Percentiles rank a stretch among this genome's conserved stretches.
Conservation (phyloP, 495 filamentous ascomycete genomes). For the Pyrenula massariospora region DNA sequence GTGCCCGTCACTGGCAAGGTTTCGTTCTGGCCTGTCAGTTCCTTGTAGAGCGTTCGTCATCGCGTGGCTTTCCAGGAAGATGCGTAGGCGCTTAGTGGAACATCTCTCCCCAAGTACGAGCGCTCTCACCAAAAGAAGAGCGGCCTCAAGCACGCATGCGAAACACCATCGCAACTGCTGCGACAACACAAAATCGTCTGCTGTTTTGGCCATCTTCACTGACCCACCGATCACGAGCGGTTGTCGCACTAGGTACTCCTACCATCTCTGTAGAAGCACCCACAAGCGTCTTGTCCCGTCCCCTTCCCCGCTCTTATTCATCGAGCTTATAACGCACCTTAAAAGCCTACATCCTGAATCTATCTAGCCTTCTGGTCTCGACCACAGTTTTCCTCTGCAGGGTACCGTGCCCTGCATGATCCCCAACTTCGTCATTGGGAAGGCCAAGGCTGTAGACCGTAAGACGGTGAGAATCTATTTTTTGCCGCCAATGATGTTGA, state of each 20-base stretch:
- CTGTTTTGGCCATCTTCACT: not conserved
- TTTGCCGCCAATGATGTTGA: no score
- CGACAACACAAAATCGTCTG: no score
- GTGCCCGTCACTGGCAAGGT: no score
- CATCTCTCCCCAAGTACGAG: not conserved
- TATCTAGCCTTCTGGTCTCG: not conserved
- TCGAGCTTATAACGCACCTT: no score
- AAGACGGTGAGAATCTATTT: no score
- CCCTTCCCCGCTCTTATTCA: not conserved
- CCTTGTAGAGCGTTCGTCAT: not conserved
- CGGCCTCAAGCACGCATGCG: not conserved
- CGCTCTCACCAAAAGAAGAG: not conserved
- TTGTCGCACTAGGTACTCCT: not conserved
- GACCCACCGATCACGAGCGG: not conserved
- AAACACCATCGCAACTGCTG: not conserved
- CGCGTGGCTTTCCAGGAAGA: not conserved
- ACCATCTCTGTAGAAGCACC: no score
- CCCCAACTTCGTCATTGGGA: not conserved
- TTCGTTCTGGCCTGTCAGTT: not conserved
- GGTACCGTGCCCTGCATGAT: not conserved
- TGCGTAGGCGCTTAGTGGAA: not conserved
- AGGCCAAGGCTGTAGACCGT: no score
- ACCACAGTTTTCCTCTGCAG: not conserved
- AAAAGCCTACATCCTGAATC: not conserved
- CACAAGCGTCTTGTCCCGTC: not conserved